Evolutionary conservation across 306 rosid species (phyloP).

Genomic region (Acmispon strigosus): DNA sequence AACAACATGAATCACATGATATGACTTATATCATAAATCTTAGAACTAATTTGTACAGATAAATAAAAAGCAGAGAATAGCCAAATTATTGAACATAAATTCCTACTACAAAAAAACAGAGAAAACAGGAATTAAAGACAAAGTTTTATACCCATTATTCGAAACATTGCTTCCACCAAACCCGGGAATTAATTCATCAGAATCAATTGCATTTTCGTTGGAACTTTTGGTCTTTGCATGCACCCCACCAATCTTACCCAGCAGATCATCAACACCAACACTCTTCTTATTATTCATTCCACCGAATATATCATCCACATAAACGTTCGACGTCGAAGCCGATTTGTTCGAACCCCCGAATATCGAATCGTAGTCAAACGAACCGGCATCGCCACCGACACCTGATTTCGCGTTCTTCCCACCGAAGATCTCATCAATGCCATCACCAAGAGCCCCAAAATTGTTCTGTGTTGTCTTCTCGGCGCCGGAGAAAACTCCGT

Average conservation of each 20-base stretch:
- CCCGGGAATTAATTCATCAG: slow-evolving; percentile 72
- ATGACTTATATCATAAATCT: not conserved
- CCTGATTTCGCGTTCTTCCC: slow-evolving; percentile 29
- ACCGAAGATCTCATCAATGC: slow-evolving; percentile 42
- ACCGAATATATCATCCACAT: slow-evolving; percentile 65
- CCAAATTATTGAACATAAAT: not conserved
- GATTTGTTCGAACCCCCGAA: slow-evolving; percentile 42
- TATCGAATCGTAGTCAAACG: slow-evolving; percentile 49
- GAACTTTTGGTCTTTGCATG: slow-evolving; percentile 18
- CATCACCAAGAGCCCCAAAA: slow-evolving; percentile 33
- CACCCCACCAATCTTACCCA: slow-evolving; percentile 44
- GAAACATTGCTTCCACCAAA: slow-evolving; percentile 49
- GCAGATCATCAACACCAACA: slow-evolving; percentile 44
- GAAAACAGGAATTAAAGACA: not conserved
- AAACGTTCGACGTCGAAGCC: slow-evolving; percentile 14
- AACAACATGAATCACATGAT: not conserved
- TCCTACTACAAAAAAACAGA: not conserved
- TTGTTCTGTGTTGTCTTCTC: slow-evolving; percentile 12
- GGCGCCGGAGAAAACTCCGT: not conserved
- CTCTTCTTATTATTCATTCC: slow-evolving; percentile 36
- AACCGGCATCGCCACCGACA: slow-evolving; percentile 9
- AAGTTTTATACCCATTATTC: slow-evolving; percentile 43
- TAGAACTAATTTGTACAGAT: not conserved
- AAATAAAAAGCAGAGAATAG: not conserved
- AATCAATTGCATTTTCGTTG: slow-evolving; percentile 15